These are phyloP conservation scores for Tolypocladium endophyticum DNA, from an alignment of 2,329 filamentous ascomycete genomes.

Conservation along the genomic window DNA sequence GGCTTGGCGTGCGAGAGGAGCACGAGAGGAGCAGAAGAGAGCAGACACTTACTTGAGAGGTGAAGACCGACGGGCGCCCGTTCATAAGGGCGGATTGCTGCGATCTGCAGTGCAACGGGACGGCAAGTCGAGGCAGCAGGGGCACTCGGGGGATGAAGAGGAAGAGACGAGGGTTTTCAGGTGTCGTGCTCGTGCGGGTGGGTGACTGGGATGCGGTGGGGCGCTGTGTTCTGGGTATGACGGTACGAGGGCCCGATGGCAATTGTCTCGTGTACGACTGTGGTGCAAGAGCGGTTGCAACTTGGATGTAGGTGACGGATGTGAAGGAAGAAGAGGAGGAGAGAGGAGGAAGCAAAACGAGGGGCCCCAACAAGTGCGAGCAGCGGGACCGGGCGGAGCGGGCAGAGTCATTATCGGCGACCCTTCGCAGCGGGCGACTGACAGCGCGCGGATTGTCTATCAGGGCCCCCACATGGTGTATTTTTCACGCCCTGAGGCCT, in stretches of 20 bases:
- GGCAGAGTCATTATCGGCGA: background rate
- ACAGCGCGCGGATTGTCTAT: background rate
- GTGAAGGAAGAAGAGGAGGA: background rate
- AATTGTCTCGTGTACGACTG: background rate
- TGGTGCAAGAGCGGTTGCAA: slow-evolving; percentile 2
- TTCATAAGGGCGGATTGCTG: slow-evolving; percentile 64
- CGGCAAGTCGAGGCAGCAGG: slow-evolving; percentile 4
- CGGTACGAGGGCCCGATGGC: background rate
- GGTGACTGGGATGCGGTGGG: background rate
- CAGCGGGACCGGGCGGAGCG: background rate
- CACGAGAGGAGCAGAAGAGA: background rate
- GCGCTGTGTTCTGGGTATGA: background rate
- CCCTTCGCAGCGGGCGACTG: background rate
- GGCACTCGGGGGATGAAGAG: slow-evolving; percentile 4
- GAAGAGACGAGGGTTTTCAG: background rate
- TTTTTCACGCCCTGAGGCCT: background rate
- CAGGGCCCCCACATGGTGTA: background rate
- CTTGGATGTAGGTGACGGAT: background rate
- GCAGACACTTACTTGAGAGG: slow-evolving; percentile 58
- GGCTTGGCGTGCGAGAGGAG: background rate
- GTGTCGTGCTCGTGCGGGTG: background rate
- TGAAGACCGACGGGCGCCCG: slow-evolving; percentile 76
- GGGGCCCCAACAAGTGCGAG: background rate
- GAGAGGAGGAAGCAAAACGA: background rate
- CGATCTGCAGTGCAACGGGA: slow-evolving; percentile 19